Conservation (phyloP, 495 filamentous ascomycete genomes). For the Annulohypoxylon maeteangense region DNA sequence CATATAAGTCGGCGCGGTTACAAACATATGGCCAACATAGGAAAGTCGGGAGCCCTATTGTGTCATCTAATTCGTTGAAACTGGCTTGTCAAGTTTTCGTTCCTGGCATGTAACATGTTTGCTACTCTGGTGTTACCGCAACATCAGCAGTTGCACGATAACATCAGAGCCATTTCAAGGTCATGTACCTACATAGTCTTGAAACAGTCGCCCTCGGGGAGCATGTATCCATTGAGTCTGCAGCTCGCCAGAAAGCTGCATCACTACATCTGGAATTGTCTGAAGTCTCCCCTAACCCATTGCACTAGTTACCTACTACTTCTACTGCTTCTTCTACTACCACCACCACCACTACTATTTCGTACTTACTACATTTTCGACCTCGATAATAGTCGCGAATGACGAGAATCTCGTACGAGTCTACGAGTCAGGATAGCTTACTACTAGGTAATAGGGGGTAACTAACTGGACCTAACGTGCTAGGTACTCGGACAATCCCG, state of each 20-base stretch:
- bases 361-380: background rate
- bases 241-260: conserved; percentile 33
- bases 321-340: too few species aligned
- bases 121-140: conserved; percentile 32
- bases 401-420: conserved; percentile 17
- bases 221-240: conserved; percentile 25
- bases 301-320: background rate
- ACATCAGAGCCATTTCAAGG: background rate
- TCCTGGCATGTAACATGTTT: conserved; percentile 44
- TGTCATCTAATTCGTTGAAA: conserved; percentile 34
- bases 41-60: conserved; percentile 31
- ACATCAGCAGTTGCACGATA: conserved; percentile 26
- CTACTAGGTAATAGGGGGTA: too few species aligned
- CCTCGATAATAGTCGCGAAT: background rate
- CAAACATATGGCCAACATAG: conserved; percentile 35
- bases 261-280: background rate
- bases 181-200: conserved; percentile 5
- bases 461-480: background rate
- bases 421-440: conserved; percentile 11
- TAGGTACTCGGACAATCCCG: background rate
- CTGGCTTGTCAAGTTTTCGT: conserved; percentile 29
- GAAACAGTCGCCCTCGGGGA: conserved; percentile 32
- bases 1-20: conserved; percentile 12
- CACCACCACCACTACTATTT: background rate
- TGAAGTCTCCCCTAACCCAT: conserved; percentile 33